Evolutionary conservation across 192 early-diverging fungal genomes (phyloP).

Genomic region (Coemansia sp.): DNA sequence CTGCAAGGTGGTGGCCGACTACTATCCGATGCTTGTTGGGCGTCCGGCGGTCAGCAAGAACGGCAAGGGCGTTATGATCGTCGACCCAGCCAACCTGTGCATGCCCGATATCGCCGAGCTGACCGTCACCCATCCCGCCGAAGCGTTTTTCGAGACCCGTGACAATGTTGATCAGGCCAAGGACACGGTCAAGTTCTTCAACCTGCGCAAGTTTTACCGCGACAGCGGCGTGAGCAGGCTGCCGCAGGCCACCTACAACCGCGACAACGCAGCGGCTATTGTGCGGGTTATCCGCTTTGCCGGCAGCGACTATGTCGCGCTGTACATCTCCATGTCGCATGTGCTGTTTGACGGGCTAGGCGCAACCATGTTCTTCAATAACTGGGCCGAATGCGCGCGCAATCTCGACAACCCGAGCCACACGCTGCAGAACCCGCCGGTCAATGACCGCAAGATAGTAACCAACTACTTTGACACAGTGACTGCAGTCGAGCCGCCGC

Average conservation of each 20-base stretch:
- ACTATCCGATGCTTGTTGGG: constrained; percentile 40
- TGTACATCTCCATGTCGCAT: constrained; percentile 33
- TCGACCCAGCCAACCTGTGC: constrained; percentile 30
- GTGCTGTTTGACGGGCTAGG: constrained; percentile 36
- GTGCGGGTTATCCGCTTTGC: constrained; percentile 33
- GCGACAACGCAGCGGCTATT: constrained; percentile 19
- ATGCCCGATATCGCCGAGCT: constrained; percentile 38
- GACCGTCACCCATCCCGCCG: constrained; percentile 16
- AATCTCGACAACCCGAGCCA: constrained; percentile 9
- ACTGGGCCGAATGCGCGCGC: constrained; percentile 42
- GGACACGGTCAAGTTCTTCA: constrained; percentile 29
- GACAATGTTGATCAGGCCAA: background rate
- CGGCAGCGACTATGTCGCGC: constrained; percentile 24
- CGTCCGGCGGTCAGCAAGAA: constrained; percentile 18
- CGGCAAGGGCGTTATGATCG: constrained; percentile 22
- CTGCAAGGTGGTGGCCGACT: constrained; percentile 26
- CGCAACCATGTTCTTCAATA: constrained; percentile 14
- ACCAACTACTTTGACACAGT: constrained; percentile 22
- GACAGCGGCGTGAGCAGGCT: constrained; percentile 16
- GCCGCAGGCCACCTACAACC: constrained; percentile 30
- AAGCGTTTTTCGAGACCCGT: constrained; percentile 21
- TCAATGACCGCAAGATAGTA: constrained; percentile 21
- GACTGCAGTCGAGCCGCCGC: constrained; percentile 17
- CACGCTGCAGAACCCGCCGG: constrained; percentile 13
- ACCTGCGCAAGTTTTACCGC: constrained; percentile 28